Conservation (phyloP, 2,329 filamentous ascomycete genomes). For the Pseudovirgaria hyperparasitica region DNA sequence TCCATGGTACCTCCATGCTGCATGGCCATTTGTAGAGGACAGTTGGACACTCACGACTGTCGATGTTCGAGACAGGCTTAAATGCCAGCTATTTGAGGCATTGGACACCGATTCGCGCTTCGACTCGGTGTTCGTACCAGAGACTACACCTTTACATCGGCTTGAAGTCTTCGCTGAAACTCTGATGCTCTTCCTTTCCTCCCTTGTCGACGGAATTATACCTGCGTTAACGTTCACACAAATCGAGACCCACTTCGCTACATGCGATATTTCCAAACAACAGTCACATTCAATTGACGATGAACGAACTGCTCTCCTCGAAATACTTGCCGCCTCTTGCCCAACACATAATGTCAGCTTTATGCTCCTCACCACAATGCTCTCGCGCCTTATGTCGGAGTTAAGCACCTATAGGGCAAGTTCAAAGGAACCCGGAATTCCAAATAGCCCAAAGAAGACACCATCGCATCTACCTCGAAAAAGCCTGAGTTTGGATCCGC, state of each 20-base stretch:
- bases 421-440: conserved; percentile 8
- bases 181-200: conserved; percentile 60
- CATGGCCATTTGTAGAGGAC: conserved; percentile 48
- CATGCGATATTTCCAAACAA: conserved; percentile 29
- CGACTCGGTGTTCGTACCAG: conserved; percentile 41
- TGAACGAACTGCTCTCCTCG: conserved; percentile 51
- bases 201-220: conserved; percentile 68
- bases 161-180: conserved; percentile 63
- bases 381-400: conserved; percentile 47
- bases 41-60: conserved; percentile 32
- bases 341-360: conserved; percentile 78
- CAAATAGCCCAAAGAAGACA: conserved; percentile 11
- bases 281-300: conserved; percentile 38
- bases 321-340: conserved; percentile 54
- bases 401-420: conserved; percentile 25
- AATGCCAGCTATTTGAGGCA: conserved; percentile 43
- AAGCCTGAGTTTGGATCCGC: conserved; percentile 31
- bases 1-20: conserved; percentile 41
- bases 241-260: conserved; percentile 14
- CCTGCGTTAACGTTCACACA: conserved; percentile 40
- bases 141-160: conserved; percentile 51
- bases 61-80: conserved; percentile 29
- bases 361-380: conserved; percentile 70
- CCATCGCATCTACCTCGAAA: conserved; percentile 17
- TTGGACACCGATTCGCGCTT: conserved; percentile 60